Percentiles rank a stretch among this genome's conserved stretches.
Evolutionary conservation across 2,329 filamentous ascomycete species (phyloP).

Genomic region (Nemania serpens): DNA sequence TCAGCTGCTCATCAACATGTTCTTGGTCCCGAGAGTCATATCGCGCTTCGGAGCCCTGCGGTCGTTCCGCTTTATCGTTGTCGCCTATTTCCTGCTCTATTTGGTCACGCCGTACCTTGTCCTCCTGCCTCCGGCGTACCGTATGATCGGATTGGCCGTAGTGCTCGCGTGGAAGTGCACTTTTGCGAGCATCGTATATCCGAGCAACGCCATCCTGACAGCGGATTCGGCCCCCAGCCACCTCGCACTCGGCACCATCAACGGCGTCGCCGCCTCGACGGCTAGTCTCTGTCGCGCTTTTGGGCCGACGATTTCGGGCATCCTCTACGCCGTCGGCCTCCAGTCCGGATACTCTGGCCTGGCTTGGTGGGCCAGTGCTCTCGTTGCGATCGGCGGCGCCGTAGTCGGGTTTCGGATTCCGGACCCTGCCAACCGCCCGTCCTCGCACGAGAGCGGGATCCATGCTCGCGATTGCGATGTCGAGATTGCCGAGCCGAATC

Average conservation of each 20-base stretch:
- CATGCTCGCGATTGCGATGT: conserved; percentile 16
- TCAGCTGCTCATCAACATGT: conserved; percentile 83
- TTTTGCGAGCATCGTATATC: conserved; percentile 88
- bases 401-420: conserved; percentile 76
- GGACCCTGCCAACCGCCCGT: conserved; percentile 55
- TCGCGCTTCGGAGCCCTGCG: conserved; percentile 76
- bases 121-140: conserved; percentile 72
- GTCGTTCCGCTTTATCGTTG: conserved; percentile 79
- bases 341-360: conserved; percentile 82
- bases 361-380: conserved; percentile 89
- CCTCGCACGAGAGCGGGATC: neutral
- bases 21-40: conserved; percentile 81
- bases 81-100: conserved; percentile 87
- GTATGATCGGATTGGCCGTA: conserved; percentile 75
- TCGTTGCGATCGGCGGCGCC: conserved; percentile 76
- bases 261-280: conserved; percentile 88
- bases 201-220: conserved; percentile 85
- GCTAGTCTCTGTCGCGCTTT: conserved; percentile 88
- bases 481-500: conserved; percentile 16
- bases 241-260: conserved; percentile 86
- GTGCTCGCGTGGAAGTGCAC: conserved; percentile 91
- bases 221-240: conserved; percentile 86
- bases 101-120: conserved; percentile 86
- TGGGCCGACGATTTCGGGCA: conserved; percentile 84
- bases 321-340: conserved; percentile 81